These are phyloP conservation scores for Amyloporia xantha DNA, from an alignment of 768 basidiomycete genomes.

Conservation along the genomic window DNA sequence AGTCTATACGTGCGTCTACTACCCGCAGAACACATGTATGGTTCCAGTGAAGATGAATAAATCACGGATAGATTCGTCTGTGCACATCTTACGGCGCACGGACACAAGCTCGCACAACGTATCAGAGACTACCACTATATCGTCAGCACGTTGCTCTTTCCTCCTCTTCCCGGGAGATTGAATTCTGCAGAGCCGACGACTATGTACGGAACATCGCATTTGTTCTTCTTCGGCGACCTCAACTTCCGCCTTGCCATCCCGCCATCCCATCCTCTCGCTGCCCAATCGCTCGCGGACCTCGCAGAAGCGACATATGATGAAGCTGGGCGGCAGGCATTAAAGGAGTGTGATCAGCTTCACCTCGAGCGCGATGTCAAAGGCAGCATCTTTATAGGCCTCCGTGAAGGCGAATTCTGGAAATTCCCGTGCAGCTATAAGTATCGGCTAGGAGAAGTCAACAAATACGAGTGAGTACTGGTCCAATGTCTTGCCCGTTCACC, in stretches of 20 bases:
- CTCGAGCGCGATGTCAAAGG: constrained; percentile 54
- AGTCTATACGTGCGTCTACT: constrained; percentile 67
- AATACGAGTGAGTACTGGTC: constrained; percentile 60
- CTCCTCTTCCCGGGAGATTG: constrained; percentile 36
- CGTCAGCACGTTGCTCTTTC: constrained; percentile 73
- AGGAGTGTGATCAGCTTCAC: constrained; percentile 68
- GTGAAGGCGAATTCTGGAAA: constrained; percentile 81
- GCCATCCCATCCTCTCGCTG: constrained; percentile 40
- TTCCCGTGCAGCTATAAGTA: constrained; percentile 93
- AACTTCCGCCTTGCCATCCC: constrained; percentile 83
- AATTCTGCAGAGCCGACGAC: constrained; percentile 40
- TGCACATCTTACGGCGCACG: constrained; percentile 86
- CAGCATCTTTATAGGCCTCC: constrained; percentile 61
- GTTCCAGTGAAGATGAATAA: neutral
- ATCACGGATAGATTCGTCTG: constrained; percentile 66
- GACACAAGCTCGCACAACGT: constrained; percentile 53
- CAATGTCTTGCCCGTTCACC: neutral
- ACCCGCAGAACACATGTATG: neutral
- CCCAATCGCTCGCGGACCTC: constrained; percentile 35
- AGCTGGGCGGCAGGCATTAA: constrained; percentile 49
- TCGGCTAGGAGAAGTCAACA: constrained; percentile 70
- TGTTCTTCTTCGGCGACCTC: constrained; percentile 91
- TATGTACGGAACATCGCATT: constrained; percentile 80
- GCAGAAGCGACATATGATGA: constrained; percentile 31
- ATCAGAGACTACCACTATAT: constrained; percentile 80